Base-by-base conservation (phyloP, 1,284 basidiomycete genomes). In the Heterobasidion irregulare region DNA sequence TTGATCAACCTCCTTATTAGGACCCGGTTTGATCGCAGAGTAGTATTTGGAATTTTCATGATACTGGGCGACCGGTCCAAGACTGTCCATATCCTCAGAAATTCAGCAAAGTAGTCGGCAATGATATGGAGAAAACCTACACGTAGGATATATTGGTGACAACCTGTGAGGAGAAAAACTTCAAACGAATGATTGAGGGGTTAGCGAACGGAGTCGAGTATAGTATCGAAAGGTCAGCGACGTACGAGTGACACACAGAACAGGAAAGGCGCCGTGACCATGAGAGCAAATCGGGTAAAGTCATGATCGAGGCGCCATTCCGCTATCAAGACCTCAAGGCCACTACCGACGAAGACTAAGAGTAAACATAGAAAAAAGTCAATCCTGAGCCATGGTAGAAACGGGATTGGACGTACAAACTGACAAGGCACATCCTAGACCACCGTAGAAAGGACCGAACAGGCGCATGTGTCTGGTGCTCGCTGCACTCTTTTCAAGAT, bases 391-490 rank as follows among this genome's bases (percentile, higher is more conserved):
- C 13, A 46, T 16, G 2, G 50, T n/a, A 56, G 9, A 46, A 2
- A n/a, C 52, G 48, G 54, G 34, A 47, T 5, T 5, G 32, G 54
- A 70, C 77, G 68, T 66, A 85, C 89, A 89, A 54, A 80, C 65
- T 16, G 77, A 80, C 60, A 84, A 67, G 13, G 75, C 89, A 59
- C 77, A 79, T 43, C 85, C 86, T 8, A 92, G 65, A 16, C 92
- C 92, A 50, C 80, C 81, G 62, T 92, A 89, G 53, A 93, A 68
- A 0, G 91, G 89, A 6, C 88, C 89, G 60, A 88, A 85, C n/a
- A 90, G 76, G 48, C 84, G 78, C 52, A 82, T 78, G 0, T 86
- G 84, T 8, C 88, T 72, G 50, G 64, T 66, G 38, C 38, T 41
- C 38, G 6, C 65, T 55, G 65, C 67, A 16, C 74, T 77, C 62